A percentile compares a stretch with the other conserved stretches of the same genome.
Conservation (phyloP, 163 green algal genomes). For the Trebouxiophyceae sp. region DNA sequence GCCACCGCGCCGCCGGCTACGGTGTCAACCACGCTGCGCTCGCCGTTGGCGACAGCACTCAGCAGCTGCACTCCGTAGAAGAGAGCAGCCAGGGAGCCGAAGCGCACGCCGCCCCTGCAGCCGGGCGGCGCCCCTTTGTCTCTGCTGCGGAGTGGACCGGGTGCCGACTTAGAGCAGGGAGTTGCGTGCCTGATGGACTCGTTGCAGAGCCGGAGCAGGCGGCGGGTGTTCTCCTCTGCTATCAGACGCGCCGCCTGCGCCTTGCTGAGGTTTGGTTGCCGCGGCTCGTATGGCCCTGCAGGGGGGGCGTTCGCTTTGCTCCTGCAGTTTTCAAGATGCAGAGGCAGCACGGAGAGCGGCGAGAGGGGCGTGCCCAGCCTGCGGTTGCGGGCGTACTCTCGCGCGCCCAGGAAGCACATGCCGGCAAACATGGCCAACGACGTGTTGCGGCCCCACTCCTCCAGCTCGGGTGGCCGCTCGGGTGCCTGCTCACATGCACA, state of each 20-base stretch:
- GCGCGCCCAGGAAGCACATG: constrained; percentile 6
- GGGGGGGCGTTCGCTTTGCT: neutral
- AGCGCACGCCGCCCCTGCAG: constrained; percentile 16
- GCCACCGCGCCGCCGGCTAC: constrained; percentile 3
- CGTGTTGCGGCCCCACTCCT: constrained; percentile 21
- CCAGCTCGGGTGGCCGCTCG: constrained; percentile 14
- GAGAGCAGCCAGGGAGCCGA: constrained; percentile 10
- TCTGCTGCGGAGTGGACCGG: too few species aligned
- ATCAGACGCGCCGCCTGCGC: constrained; percentile 11
- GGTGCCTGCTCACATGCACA: constrained; percentile 12
- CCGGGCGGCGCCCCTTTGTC: too few species aligned
- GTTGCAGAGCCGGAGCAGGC: constrained; percentile 7
- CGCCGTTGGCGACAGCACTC: constrained; percentile 8
- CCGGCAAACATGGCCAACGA: constrained; percentile 12
- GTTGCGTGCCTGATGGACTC: constrained; percentile 14
- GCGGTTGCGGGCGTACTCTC: constrained; percentile 3
- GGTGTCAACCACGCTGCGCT: constrained; percentile 3
- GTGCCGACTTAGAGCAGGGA: too few species aligned
- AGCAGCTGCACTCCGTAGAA: constrained; percentile 17
- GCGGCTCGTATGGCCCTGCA: constrained; percentile 3
- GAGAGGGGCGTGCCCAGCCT: constrained; percentile 1
- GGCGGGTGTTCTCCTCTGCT: constrained; percentile 14
- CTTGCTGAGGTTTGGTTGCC: constrained; percentile 1
- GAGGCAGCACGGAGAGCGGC: neutral
- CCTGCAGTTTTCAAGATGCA: neutral